Conservation (phyloP, 2,329 filamentous ascomycete species). For the Claviceps sorghi region DNA sequence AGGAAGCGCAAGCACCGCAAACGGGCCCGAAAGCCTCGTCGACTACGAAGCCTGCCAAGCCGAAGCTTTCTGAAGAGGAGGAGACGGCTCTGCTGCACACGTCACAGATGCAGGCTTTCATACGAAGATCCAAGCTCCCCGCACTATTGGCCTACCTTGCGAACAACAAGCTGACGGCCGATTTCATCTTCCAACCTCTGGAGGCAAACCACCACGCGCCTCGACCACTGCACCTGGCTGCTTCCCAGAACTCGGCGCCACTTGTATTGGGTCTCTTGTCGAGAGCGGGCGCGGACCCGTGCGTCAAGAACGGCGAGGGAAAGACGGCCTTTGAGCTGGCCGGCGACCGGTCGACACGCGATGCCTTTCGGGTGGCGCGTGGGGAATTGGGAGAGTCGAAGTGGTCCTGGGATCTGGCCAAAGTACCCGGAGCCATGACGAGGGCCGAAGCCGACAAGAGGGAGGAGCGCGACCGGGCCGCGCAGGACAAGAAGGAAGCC, state of each 20-base stretch:
- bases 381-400: slow-evolving; percentile 61
- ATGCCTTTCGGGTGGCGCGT: slow-evolving; percentile 82
- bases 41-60: slow-evolving; percentile 36
- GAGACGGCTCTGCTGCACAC: slow-evolving; percentile 74
- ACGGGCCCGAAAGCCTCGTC: slow-evolving; percentile 20
- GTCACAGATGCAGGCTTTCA: slow-evolving; percentile 72
- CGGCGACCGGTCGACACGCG: slow-evolving; percentile 70
- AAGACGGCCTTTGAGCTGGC: slow-evolving; percentile 77
- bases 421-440: slow-evolving; percentile 56
- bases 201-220: slow-evolving; percentile 66
- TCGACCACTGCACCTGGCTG: slow-evolving; percentile 73
- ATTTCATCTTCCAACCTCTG: slow-evolving; percentile 61
- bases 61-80: slow-evolving; percentile 66
- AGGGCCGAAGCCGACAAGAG: slow-evolving; percentile 57
- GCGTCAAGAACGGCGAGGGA: slow-evolving; percentile 54
- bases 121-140: slow-evolving; percentile 79
- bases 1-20: slow-evolving; percentile 20
- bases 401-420: slow-evolving; percentile 67
- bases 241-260: slow-evolving; percentile 62
- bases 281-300: slow-evolving; percentile 63
- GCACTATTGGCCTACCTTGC: slow-evolving; percentile 72
- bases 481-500: slow-evolving; percentile 52
- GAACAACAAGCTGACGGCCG: slow-evolving; percentile 53
- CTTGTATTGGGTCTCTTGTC: slow-evolving; percentile 64
- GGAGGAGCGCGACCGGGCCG: slow-evolving; percentile 53